These are phyloP conservation scores for Rhizomucor pusillus DNA, from an alignment of 371 early-diverging fungal genomes.

Conservation along the genomic window DNA sequence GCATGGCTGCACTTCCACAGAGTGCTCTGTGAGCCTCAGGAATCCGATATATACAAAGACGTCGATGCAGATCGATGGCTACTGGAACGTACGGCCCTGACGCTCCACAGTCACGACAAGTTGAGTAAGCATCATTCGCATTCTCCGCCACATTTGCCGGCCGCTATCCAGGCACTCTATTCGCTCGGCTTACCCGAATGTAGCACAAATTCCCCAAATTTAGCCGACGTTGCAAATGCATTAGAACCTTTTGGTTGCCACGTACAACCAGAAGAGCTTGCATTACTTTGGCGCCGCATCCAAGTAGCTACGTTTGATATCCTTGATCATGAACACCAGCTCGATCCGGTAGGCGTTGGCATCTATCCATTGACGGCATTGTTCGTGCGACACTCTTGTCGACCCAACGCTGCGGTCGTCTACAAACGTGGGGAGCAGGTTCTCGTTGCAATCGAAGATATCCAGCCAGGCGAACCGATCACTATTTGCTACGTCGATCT, in stretches of 20 bases:
- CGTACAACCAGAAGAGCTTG: slow-evolving; percentile 14
- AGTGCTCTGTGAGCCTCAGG: slow-evolving; percentile 39
- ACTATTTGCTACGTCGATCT: slow-evolving; percentile 76
- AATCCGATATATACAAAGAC: slow-evolving; percentile 32
- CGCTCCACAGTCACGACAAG: slow-evolving; percentile 44
- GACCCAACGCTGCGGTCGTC: slow-evolving; percentile 71
- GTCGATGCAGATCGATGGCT: slow-evolving; percentile 47
- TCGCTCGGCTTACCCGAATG: slow-evolving; percentile 10
- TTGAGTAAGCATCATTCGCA: slow-evolving; percentile 50
- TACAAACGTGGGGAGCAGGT: slow-evolving; percentile 46
- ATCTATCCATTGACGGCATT: slow-evolving; percentile 74
- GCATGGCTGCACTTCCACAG: slow-evolving; percentile 48
- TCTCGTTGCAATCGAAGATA: slow-evolving; percentile 59
- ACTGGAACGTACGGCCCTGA: slow-evolving; percentile 39
- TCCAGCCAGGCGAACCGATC: slow-evolving; percentile 67
- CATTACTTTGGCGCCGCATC: slow-evolving; percentile 12
- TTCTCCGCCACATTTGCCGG: slow-evolving; percentile 38
- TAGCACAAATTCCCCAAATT: neutral
- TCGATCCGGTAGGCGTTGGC: slow-evolving; percentile 69
- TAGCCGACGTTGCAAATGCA: slow-evolving; percentile 11
- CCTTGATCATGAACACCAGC: slow-evolving; percentile 49
- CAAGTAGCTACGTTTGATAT: slow-evolving; percentile 18
- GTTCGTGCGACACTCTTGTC: slow-evolving; percentile 77
- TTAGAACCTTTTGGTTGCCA: slow-evolving; percentile 25
- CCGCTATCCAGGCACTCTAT: slow-evolving; percentile 35